Base-by-base conservation (phyloP, 345 rosid genomes). In the Eutrema japonicum region DNA sequence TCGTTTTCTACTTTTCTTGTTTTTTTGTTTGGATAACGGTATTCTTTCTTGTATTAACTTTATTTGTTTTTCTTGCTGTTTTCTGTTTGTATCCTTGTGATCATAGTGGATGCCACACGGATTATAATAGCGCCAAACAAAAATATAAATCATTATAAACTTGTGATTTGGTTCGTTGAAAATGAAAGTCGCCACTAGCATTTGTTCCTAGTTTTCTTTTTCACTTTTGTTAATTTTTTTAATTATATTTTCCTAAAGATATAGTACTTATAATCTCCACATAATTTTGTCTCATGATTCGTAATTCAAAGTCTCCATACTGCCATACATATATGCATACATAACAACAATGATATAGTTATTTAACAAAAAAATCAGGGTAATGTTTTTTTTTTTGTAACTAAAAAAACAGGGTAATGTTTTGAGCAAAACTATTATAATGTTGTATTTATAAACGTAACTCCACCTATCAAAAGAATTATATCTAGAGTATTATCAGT, bases 131-230 rank as follows among this genome's bases (percentile, higher is more conserved):
- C 54, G 40, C 54, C 78, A 74, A 49, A n/a, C n/a, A 30, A 47
- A 22, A 0, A 3, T 41, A 58, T 41, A 49, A 40, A 66, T 74
- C 78, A 74, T 67, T 53, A 8, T 43, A 36, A 68, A 62, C 79
- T 68, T 68, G 51, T 75, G 70, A 68, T 61, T 61, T 61, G 79
- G 79, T 61, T 75, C 50, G 57, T 54, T 68, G 74, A 68, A 53
- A 53, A 45, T 36, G 33, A 53, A 52, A 45, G 57, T 45, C 57
- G 41, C 70, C 74, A 75, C 79, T 75, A 68, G 45, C 74, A 45
- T 68, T 45, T 61, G 70, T 68, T 60, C 63, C 78, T 43, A 35
- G 6, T 46, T 47, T 37, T 41, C 16, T 32, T 50, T 66, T 49
- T 14, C 52, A 30, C 32, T 30, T 30, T 57, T 49, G 59, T 8